Evolutionary conservation across 805 yeast species (phyloP).

Genomic region (Aciculoconidium aculeatum): DNA sequence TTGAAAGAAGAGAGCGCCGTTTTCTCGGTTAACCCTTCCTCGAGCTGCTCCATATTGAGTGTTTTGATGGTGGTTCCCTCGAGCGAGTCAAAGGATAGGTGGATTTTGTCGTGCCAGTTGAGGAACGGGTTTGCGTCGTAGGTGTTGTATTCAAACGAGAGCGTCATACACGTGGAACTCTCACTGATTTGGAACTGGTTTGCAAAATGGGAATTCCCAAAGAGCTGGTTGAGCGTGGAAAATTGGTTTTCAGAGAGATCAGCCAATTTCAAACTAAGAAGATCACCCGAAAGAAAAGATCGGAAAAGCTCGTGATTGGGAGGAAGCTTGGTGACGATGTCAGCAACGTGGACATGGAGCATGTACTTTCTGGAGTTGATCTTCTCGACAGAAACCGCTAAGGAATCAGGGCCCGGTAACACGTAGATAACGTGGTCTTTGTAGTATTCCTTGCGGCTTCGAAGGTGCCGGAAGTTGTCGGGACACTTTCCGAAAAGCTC

Average conservation of each 20-base stretch:
- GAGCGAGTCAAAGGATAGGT: constrained; percentile 25
- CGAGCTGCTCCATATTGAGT: constrained; percentile 17
- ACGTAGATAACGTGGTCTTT: constrained; percentile 29
- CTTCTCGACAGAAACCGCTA: constrained; percentile 34
- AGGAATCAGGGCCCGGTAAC: constrained; percentile 7
- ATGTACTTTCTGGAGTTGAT: constrained; percentile 29
- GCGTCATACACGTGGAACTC: constrained; percentile 34
- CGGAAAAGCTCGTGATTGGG: constrained; percentile 22
- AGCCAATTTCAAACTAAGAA: not conserved
- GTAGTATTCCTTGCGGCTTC: constrained; percentile 17
- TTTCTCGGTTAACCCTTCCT: constrained; percentile 24
- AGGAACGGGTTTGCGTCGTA: constrained; percentile 29
- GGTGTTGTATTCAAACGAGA: constrained; percentile 30
- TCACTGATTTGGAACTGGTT: constrained; percentile 9
- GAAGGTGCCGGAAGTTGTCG: constrained; percentile 29
- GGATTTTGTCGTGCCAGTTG: constrained; percentile 16
- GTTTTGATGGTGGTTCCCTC: constrained; percentile 17
- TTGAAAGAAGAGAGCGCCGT: constrained; percentile 16
- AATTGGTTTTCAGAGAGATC: too few species aligned
- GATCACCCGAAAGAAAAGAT: constrained; percentile 2
- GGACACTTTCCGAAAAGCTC: constrained; percentile 1
- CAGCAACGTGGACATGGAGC: constrained; percentile 39
- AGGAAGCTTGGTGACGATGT: constrained; percentile 27
- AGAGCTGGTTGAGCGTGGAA: constrained; percentile 9
- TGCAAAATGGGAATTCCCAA: constrained; percentile 11